phyloP scores from a whole-genome alignment of 2,329 filamentous ascomycete species.

The Colletotrichum godetiae region DNA sequence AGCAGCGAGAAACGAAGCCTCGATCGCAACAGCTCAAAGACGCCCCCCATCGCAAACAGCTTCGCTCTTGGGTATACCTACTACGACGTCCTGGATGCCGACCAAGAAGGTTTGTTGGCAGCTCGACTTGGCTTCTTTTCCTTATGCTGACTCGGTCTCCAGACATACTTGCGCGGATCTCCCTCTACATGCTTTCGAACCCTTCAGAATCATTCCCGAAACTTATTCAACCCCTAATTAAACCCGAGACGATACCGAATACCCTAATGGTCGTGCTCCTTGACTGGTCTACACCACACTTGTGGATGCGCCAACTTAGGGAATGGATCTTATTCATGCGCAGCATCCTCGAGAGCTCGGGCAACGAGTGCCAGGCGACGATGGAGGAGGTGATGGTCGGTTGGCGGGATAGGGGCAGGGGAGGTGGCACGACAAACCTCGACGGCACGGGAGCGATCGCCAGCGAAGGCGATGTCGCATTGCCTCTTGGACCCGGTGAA shows the following conservation, averaged over 20 bases:
- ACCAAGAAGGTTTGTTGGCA: slow-evolving; percentile 80
- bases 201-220: slow-evolving; percentile 85
- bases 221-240: slow-evolving; percentile 86
- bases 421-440: slow-evolving; percentile 69
- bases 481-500: slow-evolving; percentile 88
- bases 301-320: slow-evolving; percentile 88
- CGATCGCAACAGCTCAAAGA: slow-evolving; percentile 67
- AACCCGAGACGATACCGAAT: slow-evolving; percentile 84
- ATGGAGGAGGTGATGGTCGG: slow-evolving; percentile 88
- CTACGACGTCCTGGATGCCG: slow-evolving; percentile 91
- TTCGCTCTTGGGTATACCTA: slow-evolving; percentile 96
- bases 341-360: slow-evolving; percentile 79
- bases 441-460: slow-evolving; percentile 71
- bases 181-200: slow-evolving; percentile 87
- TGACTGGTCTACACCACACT: slow-evolving; percentile 94
- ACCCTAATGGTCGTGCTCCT: slow-evolving; percentile 91
- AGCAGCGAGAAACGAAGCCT: slow-evolving; percentile 64
- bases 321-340: slow-evolving; percentile 90
- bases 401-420: slow-evolving; percentile 82
- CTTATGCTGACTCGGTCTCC: slow-evolving; percentile 1
- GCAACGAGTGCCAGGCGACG: slow-evolving; percentile 80
- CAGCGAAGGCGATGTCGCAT: slow-evolving; percentile 73
- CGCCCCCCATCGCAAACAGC: slow-evolving; percentile 86
- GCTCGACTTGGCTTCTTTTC: neutral
- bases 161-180: slow-evolving; percentile 92